Percentiles rank a stretch among this genome's conserved stretches.
Conservation (phyloP, 192 early-diverging fungal genomes). For the Gryganskiella cystojenkinii region DNA sequence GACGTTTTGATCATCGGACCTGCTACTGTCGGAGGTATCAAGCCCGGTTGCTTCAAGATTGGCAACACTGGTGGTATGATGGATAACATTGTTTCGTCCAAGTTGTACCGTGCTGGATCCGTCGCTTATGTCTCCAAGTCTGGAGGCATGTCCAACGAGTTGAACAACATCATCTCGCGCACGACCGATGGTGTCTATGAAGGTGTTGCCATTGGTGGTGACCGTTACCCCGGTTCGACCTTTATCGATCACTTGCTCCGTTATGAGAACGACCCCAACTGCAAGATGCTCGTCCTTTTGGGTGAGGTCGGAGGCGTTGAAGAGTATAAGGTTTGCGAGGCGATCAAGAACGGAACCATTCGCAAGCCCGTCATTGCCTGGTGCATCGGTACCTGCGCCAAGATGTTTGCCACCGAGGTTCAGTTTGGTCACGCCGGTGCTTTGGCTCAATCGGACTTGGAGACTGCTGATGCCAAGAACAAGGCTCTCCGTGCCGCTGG, state of each 20-base stretch:
- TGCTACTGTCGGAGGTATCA: conserved; percentile 98
- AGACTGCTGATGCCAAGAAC: conserved; percentile 98
- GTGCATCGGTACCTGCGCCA: conserved; percentile 99
- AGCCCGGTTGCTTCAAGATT: conserved; percentile 99
- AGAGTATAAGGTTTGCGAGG: conserved; percentile 93
- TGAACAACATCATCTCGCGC: conserved; percentile 98
- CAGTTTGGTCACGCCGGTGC: conserved; percentile 99
- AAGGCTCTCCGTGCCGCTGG: conserved; percentile 82
- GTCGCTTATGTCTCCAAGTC: conserved; percentile 98
- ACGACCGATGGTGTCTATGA: conserved; percentile 97
- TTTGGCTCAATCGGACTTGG: conserved; percentile 92
- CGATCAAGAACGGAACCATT: conserved; percentile 85
- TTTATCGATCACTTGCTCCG: conserved; percentile 98
- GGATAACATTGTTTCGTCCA: conserved; percentile 99
- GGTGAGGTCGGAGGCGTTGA: conserved; percentile 98
- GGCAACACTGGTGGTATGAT: conserved; percentile 99
- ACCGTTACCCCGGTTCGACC: conserved; percentile 96
- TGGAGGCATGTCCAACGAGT: conserved; percentile 99
- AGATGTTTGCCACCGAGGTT: conserved; percentile 97
- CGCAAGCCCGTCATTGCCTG: conserved; percentile 98
- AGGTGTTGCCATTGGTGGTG: conserved; percentile 98
- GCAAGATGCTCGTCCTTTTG: conserved; percentile 93
- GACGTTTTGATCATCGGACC: conserved; percentile 92
- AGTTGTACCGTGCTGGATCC: conserved; percentile 95
- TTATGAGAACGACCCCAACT: conserved; percentile 90